Evolutionary conservation across 345 rosid species (phyloP).

Genomic region (Reutealis trisperma): DNA sequence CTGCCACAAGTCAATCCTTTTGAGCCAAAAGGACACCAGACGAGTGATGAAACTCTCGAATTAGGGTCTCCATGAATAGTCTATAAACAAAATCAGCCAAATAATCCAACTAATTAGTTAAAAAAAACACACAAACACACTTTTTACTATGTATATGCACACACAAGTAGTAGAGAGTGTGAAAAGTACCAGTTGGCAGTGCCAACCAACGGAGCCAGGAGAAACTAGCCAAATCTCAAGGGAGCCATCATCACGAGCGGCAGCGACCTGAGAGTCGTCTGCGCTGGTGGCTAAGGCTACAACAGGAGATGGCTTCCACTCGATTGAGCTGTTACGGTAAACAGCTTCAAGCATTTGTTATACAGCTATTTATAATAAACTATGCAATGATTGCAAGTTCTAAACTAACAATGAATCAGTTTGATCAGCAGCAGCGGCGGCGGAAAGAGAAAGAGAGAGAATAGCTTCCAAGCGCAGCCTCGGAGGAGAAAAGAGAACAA

Average conservation of each 20-base stretch:
- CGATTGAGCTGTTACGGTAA: conserved; percentile 68
- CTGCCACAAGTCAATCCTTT: conserved; percentile 64
- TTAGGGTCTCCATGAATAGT: conserved; percentile 77
- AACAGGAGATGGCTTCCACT: conserved; percentile 91
- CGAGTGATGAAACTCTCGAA: conserved; percentile 79
- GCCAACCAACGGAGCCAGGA: conserved; percentile 95
- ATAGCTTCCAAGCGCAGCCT: too few relatives aligned
- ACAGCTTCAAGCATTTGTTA: conserved; percentile 46
- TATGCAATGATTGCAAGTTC: too few relatives aligned
- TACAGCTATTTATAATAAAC: too few relatives aligned
- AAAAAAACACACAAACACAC: background rate
- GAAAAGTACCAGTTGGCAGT: conserved; percentile 78
- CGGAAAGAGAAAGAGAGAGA: too few relatives aligned
- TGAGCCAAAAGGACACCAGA: conserved; percentile 67
- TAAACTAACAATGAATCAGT: too few relatives aligned
- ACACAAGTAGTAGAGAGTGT: background rate
- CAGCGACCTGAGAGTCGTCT: conserved; percentile 76
- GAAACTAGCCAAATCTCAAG: conserved; percentile 98
- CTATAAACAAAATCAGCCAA: conserved; percentile 31
- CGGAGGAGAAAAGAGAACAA: too few relatives aligned
- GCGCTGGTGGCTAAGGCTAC: conserved; percentile 79
- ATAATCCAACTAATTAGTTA: background rate
- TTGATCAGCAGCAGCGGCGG: too few relatives aligned
- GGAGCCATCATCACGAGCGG: conserved; percentile 90
- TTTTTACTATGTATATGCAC: background rate